Evolutionary conservation across 2,329 filamentous ascomycete species (phyloP).

Genomic region (Chaetomium olivaceum): DNA sequence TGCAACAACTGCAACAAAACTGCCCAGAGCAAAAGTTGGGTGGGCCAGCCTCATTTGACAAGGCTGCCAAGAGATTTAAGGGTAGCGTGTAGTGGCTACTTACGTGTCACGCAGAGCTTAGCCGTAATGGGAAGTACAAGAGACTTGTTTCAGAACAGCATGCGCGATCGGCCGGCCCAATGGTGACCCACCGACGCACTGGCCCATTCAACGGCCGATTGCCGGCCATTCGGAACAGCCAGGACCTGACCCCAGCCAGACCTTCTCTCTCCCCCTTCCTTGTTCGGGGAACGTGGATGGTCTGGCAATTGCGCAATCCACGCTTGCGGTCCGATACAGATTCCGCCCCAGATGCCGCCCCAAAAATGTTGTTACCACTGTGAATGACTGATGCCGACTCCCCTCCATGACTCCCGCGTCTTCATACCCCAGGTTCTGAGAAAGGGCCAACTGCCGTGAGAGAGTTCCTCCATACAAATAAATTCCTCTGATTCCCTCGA

Average conservation of each 20-base stretch:
- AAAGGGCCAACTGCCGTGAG: background rate
- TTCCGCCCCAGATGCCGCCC: slow-evolving; percentile 5
- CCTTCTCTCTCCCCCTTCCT: background rate
- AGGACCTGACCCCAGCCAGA: too few species aligned
- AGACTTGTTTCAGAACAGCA: background rate
- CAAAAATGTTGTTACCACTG: slow-evolving; percentile 1
- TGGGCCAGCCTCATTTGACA: slow-evolving; percentile 25
- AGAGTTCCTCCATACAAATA: background rate
- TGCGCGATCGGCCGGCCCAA: slow-evolving; percentile 17
- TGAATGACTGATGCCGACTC: background rate
- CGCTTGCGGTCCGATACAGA: slow-evolving; percentile 30
- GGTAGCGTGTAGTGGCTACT: background rate
- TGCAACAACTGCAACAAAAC: background rate
- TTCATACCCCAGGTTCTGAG: background rate
- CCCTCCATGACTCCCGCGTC: slow-evolving; percentile 8
- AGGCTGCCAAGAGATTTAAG: slow-evolving; percentile 27
- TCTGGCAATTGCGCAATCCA: slow-evolving; percentile 34
- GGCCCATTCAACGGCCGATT: slow-evolving; percentile 29
- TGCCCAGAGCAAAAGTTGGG: background rate
- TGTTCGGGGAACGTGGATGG: slow-evolving; percentile 7
- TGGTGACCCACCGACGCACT: slow-evolving; percentile 3
- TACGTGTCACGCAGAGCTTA: background rate
- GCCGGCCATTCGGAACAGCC: slow-evolving; percentile 22
- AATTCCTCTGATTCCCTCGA: background rate
- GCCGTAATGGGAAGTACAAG: background rate